phyloP scores from a whole-genome alignment of 257 asterid species.

The Scutellaria barbata region DNA sequence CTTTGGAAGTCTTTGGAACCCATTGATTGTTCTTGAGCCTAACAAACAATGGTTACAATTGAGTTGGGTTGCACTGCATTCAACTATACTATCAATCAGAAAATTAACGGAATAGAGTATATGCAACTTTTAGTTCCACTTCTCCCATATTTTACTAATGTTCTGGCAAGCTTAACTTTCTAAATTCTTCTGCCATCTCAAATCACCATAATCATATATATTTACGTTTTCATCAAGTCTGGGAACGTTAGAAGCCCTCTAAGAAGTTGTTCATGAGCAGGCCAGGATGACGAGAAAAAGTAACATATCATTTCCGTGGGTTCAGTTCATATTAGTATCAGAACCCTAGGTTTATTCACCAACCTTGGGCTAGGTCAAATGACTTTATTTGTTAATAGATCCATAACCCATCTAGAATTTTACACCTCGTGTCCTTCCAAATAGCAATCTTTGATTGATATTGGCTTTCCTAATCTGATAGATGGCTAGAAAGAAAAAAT shows the following conservation, averaged over 20 bases:
- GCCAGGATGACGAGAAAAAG: background rate
- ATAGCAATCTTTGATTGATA: slow-evolving; percentile 14
- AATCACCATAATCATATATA: slow-evolving; percentile 13
- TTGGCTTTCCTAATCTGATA: background rate
- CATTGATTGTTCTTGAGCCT: slow-evolving; percentile 25
- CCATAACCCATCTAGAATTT: slow-evolving; percentile 20
- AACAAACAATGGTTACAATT: slow-evolving; percentile 23
- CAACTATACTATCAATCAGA: slow-evolving; percentile 26
- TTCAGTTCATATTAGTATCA: background rate
- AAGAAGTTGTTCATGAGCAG: slow-evolving; percentile 7
- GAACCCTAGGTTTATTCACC: slow-evolving; percentile 6
- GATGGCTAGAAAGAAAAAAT: background rate
- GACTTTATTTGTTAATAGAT: slow-evolving; percentile 23
- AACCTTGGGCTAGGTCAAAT: slow-evolving; percentile 21
- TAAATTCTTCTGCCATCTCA: background rate
- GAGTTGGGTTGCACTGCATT: slow-evolving; percentile 8
- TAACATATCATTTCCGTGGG: background rate
- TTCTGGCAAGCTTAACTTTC: slow-evolving; percentile 13
- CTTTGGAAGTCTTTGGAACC: slow-evolving; percentile 14
- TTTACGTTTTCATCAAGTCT: background rate
- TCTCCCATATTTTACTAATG: background rate
- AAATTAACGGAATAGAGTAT: slow-evolving; percentile 12
- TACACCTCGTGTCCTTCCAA: background rate
- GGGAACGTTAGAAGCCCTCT: slow-evolving; percentile 11
- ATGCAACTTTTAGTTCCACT: slow-evolving; percentile 15